Base-by-base conservation (phyloP, 2,329 filamentous ascomycete genomes). In the Neofusicoccum umdonicola region DNA sequence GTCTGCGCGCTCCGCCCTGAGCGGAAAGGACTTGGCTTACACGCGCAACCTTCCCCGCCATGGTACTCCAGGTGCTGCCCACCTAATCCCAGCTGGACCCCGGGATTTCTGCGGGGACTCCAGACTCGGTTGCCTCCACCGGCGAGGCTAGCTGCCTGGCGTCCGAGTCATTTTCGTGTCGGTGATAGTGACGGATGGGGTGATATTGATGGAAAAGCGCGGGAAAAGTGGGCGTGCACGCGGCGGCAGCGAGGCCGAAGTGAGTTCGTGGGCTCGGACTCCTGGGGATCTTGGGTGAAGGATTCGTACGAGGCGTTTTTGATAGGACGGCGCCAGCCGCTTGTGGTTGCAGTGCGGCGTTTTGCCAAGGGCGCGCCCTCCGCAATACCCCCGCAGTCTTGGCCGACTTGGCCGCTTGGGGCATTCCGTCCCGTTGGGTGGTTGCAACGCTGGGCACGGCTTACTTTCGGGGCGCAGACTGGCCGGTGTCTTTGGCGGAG, bases 391-490 rank as follows among this genome's bases (percentile, higher is more conserved):
- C 58, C 58, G 58, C 58, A 62, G 17, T 51, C 47, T 50, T 51
- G 44, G 47, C 45, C 15, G 15, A 41, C 58, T 62, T 62, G 58
- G 58, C 58, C 58, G 13, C 58, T 31, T 42, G 19, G 35, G 47
- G 45, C 22, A 51, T 6, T 51, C 45, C 45, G 47, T 60, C 17
- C 56, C 56, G 56, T 47, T 60, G 56, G 56, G 11, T 60, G n/a
- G 45, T n/a, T 51, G 47, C 19, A 51, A 37, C 19, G 58, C 58
- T 62, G 44, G 58, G 58, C 58, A 45, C 58, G 58, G 58, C 58
- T 62, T 62, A 62, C 58, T 51, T 62, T 22, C 58, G 58, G 58
- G 17, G 58, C 58, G 47, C 47, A 37, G 56, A 60, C 56, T 60
- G 56, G 56, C 42, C 27, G 56, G 42, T 47, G 41, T 47, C 4